Base-by-base conservation (phyloP, 2,329 filamentous ascomycete genomes). In the Berkeleyomyces basicola region DNA sequence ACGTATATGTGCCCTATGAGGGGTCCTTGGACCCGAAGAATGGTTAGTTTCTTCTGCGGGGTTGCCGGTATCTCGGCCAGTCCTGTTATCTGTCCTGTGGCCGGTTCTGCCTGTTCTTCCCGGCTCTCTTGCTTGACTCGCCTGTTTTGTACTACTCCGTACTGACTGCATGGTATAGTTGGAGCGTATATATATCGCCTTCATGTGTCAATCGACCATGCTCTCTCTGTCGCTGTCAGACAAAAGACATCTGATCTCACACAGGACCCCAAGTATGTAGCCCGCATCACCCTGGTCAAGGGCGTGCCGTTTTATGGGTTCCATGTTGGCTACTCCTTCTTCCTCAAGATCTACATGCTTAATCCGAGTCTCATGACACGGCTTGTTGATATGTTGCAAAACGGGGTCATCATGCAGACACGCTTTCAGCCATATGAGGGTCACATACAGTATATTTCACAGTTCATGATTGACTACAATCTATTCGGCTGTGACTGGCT, bases 391-490 rank as follows among this genome's bases (percentile, higher is more conserved):
- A 78, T 99, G 58, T 78, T 99, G 49, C 85, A 88, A 16, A 90
- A 96, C 72, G 93, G 93, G 6, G 86, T 86, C 39, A 85, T 99
- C 51, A 82, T 97, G 82, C 88, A 88, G 70, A 82, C 81, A 64
- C 80, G 82, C 33, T 86, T 99, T 51, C 92, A 97, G 70, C 92
- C 93, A 0, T 95, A 93, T 70, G 93, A 99, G 74, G 90, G 88
- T 16, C 95, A 99, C 71, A 73, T 97, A 66, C 90, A 96, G 70
- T 97, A 91, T 71, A 75, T 96, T 7, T 79, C 93, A 7, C 95
- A 99, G 73, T 99, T 95, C 82, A 97, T 99, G 93, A 87, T 86
- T 67, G 95, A 99, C 72, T 99, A 95, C 77, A 99, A 96, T 70
- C 77, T 99, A 67, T 97, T 95, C 71, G 95, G 95, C 5, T 99